A percentile compares a stretch with the other conserved stretches of the same genome.
These are phyloP conservation scores for Diversispora epigaea DNA, from an alignment of 192 early-diverging fungal genomes.

Conservation along the genomic window DNA sequence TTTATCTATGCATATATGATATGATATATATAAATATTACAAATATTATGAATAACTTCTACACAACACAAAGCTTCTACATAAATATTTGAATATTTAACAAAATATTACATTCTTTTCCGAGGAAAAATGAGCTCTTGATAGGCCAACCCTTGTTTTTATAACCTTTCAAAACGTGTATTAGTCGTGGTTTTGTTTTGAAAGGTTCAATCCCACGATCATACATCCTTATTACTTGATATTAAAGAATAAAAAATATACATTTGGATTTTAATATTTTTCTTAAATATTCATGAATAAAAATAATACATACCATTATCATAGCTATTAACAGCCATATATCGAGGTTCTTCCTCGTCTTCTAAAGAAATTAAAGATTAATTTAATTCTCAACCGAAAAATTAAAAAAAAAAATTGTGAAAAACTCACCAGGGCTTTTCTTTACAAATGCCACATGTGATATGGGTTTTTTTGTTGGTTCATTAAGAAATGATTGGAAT, in stretches of 20 bases:
- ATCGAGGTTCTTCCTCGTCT: conserved; percentile 67
- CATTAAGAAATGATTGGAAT: conserved; percentile 60
- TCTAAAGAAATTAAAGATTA: conserved; percentile 7
- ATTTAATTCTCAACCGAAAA: background rate
- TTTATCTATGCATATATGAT: conserved; percentile 15
- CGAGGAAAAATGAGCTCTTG: conserved; percentile 78
- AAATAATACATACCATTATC: conserved; percentile 70
- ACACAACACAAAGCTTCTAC: background rate
- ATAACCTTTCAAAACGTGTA: conserved; percentile 85
- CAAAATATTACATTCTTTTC: conserved; percentile 62
- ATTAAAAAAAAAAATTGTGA: background rate
- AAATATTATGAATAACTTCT: background rate
- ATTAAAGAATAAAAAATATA: background rate
- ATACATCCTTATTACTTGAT: conserved; percentile 83
- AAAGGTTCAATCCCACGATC: conserved; percentile 84
- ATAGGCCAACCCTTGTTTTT: conserved; percentile 97
- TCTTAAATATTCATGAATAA: background rate
- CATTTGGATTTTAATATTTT: background rate
- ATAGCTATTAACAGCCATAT: conserved; percentile 89
- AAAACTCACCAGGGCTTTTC: conserved; percentile 38
- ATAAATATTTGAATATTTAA: background rate
- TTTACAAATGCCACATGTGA: conserved; percentile 65
- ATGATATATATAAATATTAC: too few relatives aligned
- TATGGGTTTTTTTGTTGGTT: conserved; percentile 70
- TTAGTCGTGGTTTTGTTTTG: conserved; percentile 61